Conservation (phyloP, 2,329 filamentous ascomycete genomes). For the Metarhizium anisopliae region DNA sequence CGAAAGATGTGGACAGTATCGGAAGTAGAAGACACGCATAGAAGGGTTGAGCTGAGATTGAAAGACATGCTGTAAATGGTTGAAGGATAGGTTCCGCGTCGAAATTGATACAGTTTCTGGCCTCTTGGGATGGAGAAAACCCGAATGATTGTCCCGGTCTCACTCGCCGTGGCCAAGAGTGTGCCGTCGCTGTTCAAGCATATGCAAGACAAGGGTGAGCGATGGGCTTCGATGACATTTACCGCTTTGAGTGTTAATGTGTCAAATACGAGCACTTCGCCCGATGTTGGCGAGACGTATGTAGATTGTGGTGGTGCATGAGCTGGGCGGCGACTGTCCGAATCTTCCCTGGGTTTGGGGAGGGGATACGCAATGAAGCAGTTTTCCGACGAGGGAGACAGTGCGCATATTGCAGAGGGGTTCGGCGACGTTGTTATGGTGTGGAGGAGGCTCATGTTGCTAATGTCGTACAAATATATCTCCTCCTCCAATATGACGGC, state of each 20-base stretch:
- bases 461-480: slow-evolving; percentile 97
- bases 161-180: slow-evolving; percentile 84
- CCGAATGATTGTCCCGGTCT: slow-evolving; percentile 94
- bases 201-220: slow-evolving; percentile 82
- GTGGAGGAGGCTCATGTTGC: slow-evolving; percentile 92
- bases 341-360: slow-evolving; percentile 60
- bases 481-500: slow-evolving; percentile 92
- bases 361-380: slow-evolving; percentile 94
- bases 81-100: slow-evolving; percentile 88
- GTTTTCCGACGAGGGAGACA: slow-evolving; percentile 90
- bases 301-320: slow-evolving; percentile 77
- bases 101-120: slow-evolving; percentile 92
- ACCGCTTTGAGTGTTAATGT: slow-evolving; percentile 82
- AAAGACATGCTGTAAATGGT: slow-evolving; percentile 99
- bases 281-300: slow-evolving; percentile 75
- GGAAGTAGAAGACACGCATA: slow-evolving; percentile 92
- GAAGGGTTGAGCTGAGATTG: slow-evolving; percentile 83
- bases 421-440: slow-evolving; percentile 94
- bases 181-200: slow-evolving; percentile 90
- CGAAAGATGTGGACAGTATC: slow-evolving; percentile 97
- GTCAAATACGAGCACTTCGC: slow-evolving; percentile 90
- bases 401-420: slow-evolving; percentile 78
- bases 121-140: slow-evolving; percentile 89
- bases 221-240: slow-evolving; percentile 91
- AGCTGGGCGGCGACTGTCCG: slow-evolving; percentile 52